Evolutionary conservation across 202 grass and related monocot species (phyloP).

Genomic region (Digitaria exilis): DNA sequence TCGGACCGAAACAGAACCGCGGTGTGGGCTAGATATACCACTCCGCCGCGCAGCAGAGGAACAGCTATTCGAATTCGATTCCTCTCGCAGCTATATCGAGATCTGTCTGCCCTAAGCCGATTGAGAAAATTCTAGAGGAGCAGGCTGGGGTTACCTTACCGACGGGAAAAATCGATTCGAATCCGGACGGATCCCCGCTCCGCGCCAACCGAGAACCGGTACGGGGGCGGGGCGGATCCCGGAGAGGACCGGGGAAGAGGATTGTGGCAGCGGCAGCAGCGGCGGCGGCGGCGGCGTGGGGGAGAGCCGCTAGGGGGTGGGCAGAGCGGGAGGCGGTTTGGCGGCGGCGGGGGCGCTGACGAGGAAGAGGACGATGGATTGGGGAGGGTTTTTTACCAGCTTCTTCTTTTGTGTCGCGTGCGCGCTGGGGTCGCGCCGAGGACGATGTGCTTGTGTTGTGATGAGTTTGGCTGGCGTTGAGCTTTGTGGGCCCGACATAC

Average conservation of each 20-base stretch:
- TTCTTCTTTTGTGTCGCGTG: too few species aligned
- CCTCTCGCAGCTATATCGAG: neutral
- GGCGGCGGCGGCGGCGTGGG: neutral
- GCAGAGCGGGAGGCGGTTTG: neutral
- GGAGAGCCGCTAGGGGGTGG: neutral
- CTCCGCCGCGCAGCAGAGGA: neutral
- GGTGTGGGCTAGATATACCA: neutral
- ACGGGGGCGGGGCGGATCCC: neutral
- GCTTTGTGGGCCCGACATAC: too few species aligned
- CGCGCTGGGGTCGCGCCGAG: too few species aligned
- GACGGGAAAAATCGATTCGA: neutral
- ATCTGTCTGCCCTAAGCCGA: neutral
- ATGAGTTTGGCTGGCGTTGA: too few species aligned
- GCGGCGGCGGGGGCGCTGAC: neutral
- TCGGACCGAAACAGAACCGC: neutral
- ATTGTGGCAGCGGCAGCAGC: neutral
- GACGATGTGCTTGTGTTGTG: too few species aligned
- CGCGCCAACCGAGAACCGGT: neutral
- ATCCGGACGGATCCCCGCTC: neutral
- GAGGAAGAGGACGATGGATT: neutral
- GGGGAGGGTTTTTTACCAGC: neutral
- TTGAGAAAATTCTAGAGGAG: neutral
- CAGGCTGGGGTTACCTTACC: constrained; percentile 13
- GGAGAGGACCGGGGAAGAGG: neutral
- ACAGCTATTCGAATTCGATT: neutral